Conservation (phyloP, 768 basidiomycete genomes). For the Candolleomyces eurysporus region DNA sequence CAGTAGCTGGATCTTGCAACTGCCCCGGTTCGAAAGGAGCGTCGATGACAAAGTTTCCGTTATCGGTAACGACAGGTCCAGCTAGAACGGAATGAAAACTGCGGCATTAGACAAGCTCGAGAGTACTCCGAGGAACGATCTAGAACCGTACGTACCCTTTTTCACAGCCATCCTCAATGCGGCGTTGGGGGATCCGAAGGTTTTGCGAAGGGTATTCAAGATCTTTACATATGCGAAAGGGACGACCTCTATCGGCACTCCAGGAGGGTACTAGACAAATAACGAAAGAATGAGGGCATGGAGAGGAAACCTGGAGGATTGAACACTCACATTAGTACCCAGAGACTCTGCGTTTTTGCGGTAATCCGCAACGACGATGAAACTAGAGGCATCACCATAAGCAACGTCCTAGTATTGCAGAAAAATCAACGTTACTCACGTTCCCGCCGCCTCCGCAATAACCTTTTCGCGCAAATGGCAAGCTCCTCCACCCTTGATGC, state of each 20-base stretch:
- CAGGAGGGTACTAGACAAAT: constrained; percentile 65
- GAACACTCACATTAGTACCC: constrained; percentile 70
- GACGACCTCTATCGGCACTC: constrained; percentile 95
- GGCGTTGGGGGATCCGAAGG: constrained; percentile 65
- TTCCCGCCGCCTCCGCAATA: constrained; percentile 91
- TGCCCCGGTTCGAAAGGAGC: constrained; percentile 78
- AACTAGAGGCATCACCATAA: constrained; percentile 39
- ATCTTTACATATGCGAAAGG: constrained; percentile 95
- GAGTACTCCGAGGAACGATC: too few relatives aligned
- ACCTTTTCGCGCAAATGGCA: constrained; percentile 98
- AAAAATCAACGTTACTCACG: constrained; percentile 42
- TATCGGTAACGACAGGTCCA: constrained; percentile 95
- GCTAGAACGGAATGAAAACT: constrained; percentile 39
- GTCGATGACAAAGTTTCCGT: constrained; percentile 97
- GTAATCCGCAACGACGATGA: constrained; percentile 92
- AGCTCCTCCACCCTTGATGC: constrained; percentile 96
- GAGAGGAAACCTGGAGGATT: background rate
- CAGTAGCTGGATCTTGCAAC: constrained; percentile 66
- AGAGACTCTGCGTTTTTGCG: constrained; percentile 86
- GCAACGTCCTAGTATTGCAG: constrained; percentile 3
- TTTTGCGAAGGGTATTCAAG: constrained; percentile 62
- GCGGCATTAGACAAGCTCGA: constrained; percentile 3
- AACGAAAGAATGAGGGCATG: background rate
- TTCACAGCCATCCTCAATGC: constrained; percentile 90
- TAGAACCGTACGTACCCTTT: constrained; percentile 41